Evolutionary conservation across 73 alveolate genomes (phyloP).

Genomic region (Strombidium stylifer): DNA sequence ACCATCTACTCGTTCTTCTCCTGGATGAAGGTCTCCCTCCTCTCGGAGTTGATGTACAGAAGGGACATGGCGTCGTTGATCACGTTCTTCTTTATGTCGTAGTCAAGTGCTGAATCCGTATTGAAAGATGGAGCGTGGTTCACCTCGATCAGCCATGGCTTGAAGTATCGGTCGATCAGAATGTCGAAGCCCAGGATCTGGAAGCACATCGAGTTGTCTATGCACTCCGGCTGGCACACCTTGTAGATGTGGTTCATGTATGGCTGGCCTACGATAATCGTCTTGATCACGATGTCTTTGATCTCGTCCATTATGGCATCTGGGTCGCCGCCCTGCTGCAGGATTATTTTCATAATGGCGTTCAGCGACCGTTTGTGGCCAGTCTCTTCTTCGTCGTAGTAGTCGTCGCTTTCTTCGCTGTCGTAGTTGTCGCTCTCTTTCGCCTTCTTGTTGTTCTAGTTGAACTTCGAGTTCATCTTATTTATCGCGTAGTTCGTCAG

Average conservation of each 20-base stretch:
- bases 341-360: too few relatives aligned
- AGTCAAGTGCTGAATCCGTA: too few relatives aligned
- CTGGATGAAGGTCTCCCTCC: too few relatives aligned
- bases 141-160: conserved; percentile 51
- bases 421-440: conserved; percentile 58
- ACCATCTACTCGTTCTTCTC: too few relatives aligned
- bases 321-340: neutral
- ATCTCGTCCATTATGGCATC: conserved; percentile 2
- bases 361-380: conserved; percentile 16
- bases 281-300: conserved; percentile 21
- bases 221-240: conserved; percentile 19
- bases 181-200: conserved; percentile 54
- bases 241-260: conserved; percentile 1
- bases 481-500: conserved; percentile 48
- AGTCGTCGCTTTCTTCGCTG: conserved; percentile 61
- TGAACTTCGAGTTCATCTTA: conserved; percentile 9
- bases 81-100: too few relatives aligned
- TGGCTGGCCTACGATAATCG: conserved; percentile 24
- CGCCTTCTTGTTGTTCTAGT: conserved; percentile 9
- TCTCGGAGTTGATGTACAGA: too few relatives aligned
- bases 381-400: conserved; percentile 30
- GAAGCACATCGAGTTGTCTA: conserved; percentile 56
- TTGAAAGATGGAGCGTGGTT: conserved; percentile 25
- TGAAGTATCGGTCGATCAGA: conserved; percentile 4
- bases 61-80: too few relatives aligned